phyloP scores from a whole-genome alignment of 2,329 filamentous ascomycete genomes.

The Botrytis porri region DNA sequence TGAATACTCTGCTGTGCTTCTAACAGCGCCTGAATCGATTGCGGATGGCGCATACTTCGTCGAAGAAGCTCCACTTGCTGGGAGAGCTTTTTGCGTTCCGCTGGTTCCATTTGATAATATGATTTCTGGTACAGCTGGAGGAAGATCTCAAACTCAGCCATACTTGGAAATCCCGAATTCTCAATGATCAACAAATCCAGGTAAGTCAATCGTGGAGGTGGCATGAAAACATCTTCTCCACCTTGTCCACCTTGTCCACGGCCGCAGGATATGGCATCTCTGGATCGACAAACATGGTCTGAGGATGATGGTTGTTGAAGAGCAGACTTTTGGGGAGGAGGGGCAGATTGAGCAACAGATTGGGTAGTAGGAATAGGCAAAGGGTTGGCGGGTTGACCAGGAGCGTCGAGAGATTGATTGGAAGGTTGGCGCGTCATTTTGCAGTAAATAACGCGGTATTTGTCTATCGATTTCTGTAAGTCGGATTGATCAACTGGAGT shows the following conservation, averaged over 20 bases:
- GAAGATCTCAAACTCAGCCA: neutral
- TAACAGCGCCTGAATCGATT: neutral
- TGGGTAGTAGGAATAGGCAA: neutral
- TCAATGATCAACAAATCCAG: neutral
- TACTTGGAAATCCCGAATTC: slow-evolving; percentile 2
- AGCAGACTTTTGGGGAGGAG: neutral
- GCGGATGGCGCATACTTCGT: neutral
- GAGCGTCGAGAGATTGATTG: neutral
- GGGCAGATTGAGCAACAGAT: neutral
- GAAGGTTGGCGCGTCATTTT: neutral
- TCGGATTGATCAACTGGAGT: neutral
- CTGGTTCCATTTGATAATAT: neutral
- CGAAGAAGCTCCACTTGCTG: neutral
- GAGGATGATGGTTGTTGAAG: neutral
- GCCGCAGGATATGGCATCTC: neutral
- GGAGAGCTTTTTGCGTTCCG: neutral
- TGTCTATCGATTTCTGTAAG: no score
- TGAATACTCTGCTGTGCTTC: neutral
- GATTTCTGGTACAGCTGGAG: neutral
- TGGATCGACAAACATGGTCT: neutral
- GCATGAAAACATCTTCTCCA: neutral
- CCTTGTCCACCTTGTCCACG: neutral
- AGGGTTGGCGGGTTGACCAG: neutral
- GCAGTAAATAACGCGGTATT: no score
- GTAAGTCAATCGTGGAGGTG: neutral